Evolutionary conservation across 2,329 filamentous ascomycete species (phyloP).

Genomic region (Trichoderma asperellum): DNA sequence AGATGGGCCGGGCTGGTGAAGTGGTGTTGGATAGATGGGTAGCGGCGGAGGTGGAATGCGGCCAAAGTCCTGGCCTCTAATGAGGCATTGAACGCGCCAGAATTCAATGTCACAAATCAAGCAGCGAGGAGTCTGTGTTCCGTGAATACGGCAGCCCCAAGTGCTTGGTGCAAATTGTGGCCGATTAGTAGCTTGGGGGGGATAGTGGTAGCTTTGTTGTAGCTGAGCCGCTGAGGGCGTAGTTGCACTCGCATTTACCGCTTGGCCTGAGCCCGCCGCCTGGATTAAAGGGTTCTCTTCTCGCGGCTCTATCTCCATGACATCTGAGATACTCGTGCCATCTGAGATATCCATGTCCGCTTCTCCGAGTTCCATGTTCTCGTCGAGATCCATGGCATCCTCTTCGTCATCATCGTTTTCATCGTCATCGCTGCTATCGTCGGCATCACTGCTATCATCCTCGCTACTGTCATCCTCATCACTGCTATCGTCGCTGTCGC

Average conservation of each 20-base stretch:
- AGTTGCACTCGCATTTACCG: slow-evolving; percentile 4
- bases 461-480: neutral
- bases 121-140: neutral
- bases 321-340: neutral
- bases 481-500: neutral
- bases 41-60: slow-evolving; percentile 8
- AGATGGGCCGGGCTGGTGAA: neutral
- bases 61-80: neutral
- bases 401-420: neutral
- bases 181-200: neutral
- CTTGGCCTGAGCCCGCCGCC: slow-evolving; percentile 1
- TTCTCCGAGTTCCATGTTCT: neutral
- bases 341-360: neutral
- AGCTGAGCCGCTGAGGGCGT: neutral
- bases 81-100: slow-evolving; percentile 12
- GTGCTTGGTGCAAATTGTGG: neutral
- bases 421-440: neutral
- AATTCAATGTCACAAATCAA: slow-evolving; percentile 18
- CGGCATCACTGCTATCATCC: too few species aligned
- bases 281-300: slow-evolving; percentile 5
- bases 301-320: neutral
- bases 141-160: neutral
- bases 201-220: neutral
- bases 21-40: slow-evolving; percentile 13
- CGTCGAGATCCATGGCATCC: neutral